Evolutionary conservation across 2,329 filamentous ascomycete species (phyloP).

Genomic region (Grosmannia clavigera): DNA sequence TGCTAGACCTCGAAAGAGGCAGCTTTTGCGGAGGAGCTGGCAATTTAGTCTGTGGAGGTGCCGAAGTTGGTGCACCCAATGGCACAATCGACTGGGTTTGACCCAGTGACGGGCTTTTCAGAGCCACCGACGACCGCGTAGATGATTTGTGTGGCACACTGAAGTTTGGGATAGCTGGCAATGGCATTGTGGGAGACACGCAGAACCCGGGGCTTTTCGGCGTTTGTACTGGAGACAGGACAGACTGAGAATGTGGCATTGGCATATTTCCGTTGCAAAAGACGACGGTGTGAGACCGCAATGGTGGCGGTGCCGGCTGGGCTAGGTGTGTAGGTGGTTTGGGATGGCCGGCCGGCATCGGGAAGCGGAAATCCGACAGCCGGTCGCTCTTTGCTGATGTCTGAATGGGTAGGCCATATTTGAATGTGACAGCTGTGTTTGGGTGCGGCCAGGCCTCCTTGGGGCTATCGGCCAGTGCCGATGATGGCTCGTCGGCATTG

Average conservation of each 20-base stretch:
- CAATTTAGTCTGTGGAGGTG: neutral
- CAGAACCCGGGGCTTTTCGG: neutral
- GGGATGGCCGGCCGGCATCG: neutral
- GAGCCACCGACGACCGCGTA: constrained; percentile 31
- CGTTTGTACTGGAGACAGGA: neutral
- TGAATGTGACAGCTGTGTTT: constrained; percentile 38
- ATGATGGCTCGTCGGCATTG: constrained; percentile 18
- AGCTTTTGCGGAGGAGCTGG: neutral
- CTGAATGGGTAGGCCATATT: constrained; percentile 40
- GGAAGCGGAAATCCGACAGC: constrained; percentile 25
- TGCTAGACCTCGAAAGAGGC: constrained; percentile 15
- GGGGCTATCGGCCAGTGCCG: constrained; percentile 6
- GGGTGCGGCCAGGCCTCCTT: constrained; percentile 32
- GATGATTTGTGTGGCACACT: constrained; percentile 35
- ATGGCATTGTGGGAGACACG: neutral
- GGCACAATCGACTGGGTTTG: neutral
- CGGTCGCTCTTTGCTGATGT: constrained; percentile 22
- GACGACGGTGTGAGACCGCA: neutral
- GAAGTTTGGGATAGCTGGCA: constrained; percentile 35
- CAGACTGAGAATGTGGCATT: neutral
- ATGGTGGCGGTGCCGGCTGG: constrained; percentile 4
- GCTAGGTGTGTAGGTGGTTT: constrained; percentile 5
- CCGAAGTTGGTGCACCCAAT: neutral
- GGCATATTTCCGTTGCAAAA: neutral
- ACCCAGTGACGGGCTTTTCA: constrained; percentile 11